These are phyloP conservation scores for Magnaporthiopsis poae DNA, from an alignment of 2,329 filamentous ascomycete species.

Conservation along the genomic window DNA sequence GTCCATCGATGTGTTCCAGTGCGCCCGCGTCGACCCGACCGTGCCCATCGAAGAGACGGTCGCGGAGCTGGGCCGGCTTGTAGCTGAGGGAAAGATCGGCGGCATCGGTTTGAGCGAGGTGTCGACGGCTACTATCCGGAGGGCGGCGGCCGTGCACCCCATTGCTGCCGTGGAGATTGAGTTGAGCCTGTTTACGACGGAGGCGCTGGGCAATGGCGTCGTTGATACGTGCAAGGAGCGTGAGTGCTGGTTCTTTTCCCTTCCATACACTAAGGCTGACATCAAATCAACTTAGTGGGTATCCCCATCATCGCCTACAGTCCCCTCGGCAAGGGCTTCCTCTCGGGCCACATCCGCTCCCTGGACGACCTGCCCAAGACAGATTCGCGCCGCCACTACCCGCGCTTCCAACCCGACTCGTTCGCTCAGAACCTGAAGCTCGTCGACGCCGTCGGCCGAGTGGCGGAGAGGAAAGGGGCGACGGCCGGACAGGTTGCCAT, in stretches of 20 bases:
- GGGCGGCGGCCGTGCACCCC: slow-evolving; percentile 18
- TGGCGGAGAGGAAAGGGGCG: neutral
- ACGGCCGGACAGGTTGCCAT: slow-evolving; percentile 5
- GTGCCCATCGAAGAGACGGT: too few relatives aligned
- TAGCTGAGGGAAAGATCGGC: too few relatives aligned
- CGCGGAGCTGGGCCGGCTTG: too few relatives aligned
- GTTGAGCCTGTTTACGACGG: slow-evolving; percentile 29
- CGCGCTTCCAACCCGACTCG: neutral
- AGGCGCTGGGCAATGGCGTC: slow-evolving; percentile 27
- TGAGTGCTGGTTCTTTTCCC: too few relatives aligned
- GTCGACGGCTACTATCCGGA: too few relatives aligned
- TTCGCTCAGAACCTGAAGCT: neutral
- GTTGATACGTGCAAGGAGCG: slow-evolving; percentile 6
- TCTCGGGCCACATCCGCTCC: slow-evolving; percentile 46
- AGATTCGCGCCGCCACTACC: neutral
- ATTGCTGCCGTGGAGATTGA: slow-evolving; percentile 39
- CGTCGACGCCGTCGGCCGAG: neutral
- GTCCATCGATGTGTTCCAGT: slow-evolving; percentile 21
- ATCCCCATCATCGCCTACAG: slow-evolving; percentile 9
- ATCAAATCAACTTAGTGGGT: too few relatives aligned
- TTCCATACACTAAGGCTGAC: too few relatives aligned
- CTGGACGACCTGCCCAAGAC: neutral
- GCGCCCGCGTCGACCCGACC: too few relatives aligned
- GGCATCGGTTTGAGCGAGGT: too few relatives aligned
- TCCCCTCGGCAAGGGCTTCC: slow-evolving; percentile 38